A percentile compares a stretch with the other conserved stretches of the same genome.
Evolutionary conservation across 2,329 filamentous ascomycete species (phyloP).

Genomic region (Curvularia sp.): DNA sequence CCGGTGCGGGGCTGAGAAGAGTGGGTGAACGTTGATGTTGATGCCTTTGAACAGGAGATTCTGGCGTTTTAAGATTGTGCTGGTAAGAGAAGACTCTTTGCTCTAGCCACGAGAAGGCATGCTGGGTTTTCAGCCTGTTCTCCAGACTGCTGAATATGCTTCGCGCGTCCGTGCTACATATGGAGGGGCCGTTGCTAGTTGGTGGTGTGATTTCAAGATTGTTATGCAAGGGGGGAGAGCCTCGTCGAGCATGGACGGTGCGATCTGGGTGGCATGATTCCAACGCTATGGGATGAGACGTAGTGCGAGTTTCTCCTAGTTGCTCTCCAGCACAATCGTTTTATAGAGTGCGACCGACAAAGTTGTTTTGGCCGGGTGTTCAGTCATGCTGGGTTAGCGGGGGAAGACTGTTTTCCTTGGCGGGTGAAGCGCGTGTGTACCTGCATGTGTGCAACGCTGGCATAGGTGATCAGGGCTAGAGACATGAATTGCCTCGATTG

Average conservation of each 20-base stretch:
- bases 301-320: background rate
- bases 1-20: background rate
- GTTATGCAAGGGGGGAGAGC: slow-evolving; percentile 18
- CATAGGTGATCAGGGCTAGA: background rate
- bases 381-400: background rate
- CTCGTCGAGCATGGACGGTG: background rate
- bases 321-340: background rate
- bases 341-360: background rate
- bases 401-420: background rate
- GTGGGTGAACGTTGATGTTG: background rate
- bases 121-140: background rate
- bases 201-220: background rate
- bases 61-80: background rate
- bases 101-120: background rate
- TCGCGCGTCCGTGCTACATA: background rate
- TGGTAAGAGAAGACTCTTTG: background rate
- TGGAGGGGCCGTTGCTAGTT: background rate
- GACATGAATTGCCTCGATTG: background rate
- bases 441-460: background rate
- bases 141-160: background rate
- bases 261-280: background rate
- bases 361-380: too few relatives aligned
- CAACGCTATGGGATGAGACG: background rate
- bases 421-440: slow-evolving; percentile 1
- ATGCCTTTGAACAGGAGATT: background rate